phyloP scores from a whole-genome alignment of 2,329 filamentous ascomycete genomes.

The Lachnellula cervina region DNA sequence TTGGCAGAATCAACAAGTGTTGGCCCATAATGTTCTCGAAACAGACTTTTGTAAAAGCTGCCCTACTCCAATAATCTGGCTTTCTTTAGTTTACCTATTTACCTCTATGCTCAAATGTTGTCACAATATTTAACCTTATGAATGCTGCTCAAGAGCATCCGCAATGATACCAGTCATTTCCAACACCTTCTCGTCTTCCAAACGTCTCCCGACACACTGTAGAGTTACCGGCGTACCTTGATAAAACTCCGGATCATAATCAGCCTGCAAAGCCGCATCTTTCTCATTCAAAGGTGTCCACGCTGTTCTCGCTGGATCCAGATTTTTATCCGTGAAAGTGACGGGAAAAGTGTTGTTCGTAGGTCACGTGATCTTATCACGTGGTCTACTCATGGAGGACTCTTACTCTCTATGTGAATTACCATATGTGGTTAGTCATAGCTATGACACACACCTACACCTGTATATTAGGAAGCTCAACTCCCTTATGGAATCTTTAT shows the following conservation, averaged over 20 bases:
- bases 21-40: no score
- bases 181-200: slow-evolving; percentile 32
- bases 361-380: no score
- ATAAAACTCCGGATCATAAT: slow-evolving; percentile 31
- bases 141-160: slow-evolving; percentile 27
- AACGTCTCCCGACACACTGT: slow-evolving; percentile 28
- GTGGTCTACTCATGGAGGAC: no score
- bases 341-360: slow-evolving; percentile 34
- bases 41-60: no score
- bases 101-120: background rate
- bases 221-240: slow-evolving; percentile 28
- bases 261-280: slow-evolving; percentile 25
- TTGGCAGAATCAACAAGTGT: no score
- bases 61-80: background rate
- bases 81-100: background rate
- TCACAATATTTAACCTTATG: background rate
- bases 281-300: slow-evolving; percentile 27
- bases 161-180: slow-evolving; percentile 36
- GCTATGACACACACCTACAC: no score
- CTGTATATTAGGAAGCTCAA: no score
- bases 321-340: slow-evolving; percentile 36
- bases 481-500: no score
- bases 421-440: no score
- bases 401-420: no score
- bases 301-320: slow-evolving; percentile 29